Evolutionary conservation across 768 basidiomycete species (phyloP), one percentile per base, ranked within the genome.

Genomic region (Nidularia pulvinata): DNA sequence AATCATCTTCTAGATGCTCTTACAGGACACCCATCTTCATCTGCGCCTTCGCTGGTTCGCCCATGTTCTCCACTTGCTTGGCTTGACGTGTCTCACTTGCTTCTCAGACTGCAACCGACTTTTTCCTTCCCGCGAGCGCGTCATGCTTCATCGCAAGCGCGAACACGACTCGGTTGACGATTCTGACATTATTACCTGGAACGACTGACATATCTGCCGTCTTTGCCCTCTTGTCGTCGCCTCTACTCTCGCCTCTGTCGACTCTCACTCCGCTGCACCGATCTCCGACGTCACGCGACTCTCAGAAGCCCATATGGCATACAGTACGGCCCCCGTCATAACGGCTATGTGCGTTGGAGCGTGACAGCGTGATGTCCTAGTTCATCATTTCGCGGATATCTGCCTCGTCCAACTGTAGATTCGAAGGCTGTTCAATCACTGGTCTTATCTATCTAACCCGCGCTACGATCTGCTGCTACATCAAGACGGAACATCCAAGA

Each of bases 21-120:
- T 32, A 55, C 47, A 92, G 91, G 57, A 91, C 89, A 2, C 84
- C 89, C 0, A 88, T 93, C n/a, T 90, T 82, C 64, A 91, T 93
- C 52, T 93, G 91, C 59, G 85, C 77, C 3, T 71, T 88, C 35
- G 68, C 79, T 59, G 78, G 87, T 86, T 66, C 43, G 66, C 62
- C 33, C 34, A 30, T n/a, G 46, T 32, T 11, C 6, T 30, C 44
- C 44, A 44, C 30, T 33, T 10, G n/a, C n/a, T n/a, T 34, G 7
- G 19, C 36, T 25, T 25, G 3, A 14, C 49, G 14, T 16, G 14
- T 51, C 37, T 58, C 35, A 49, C 13, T 36, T 33, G 7, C n/a
- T 47, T 45, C 49, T 3, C 62, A 84, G 85, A 80, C 49, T 93
- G 91, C 65, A 78, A 80, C 63, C 84, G 88, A 30, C 73, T 93